Base-by-base conservation (phyloP, 495 filamentous ascomycete species). In the Glarea lozoyensis region DNA sequence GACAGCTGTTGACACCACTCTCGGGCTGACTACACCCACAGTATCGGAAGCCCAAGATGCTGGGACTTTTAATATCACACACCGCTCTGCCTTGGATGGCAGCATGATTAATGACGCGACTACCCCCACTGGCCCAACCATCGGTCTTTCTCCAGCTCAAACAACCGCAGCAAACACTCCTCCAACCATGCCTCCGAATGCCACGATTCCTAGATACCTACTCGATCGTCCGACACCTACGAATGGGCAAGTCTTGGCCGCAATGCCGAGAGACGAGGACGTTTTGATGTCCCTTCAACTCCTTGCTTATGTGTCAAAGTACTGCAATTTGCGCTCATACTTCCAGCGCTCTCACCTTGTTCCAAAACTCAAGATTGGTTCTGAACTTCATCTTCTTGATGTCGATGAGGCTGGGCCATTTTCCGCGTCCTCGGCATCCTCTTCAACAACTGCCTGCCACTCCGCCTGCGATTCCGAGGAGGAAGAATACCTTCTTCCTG, bases 251-350 rank as follows among this genome's bases (percentile, higher is more conserved):
- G 78, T 89, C 43, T 57, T 93, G 25, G 84, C 86, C 20, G 81
- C 86, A 17, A 93, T 94, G 81, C 92, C 92, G 15, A 78, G 92
- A 27, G 92, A 97, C 50, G 92, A 98, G 56, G 92, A 98, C 56
- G 92, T 98, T 12, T 66, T 98, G 49, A 94, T 96, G 88, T 95
- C 92, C 0, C 72, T 98, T n/a, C 92, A 98, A 63, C 77, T 98
- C 6, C 75, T 98, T 20, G 92, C 92, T 2, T 98, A 98, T 56
- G 88, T 98, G 43, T 95, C 89, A 22, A 98, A 98, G 62, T 98
- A 98, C 62, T 96, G 92, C 75, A 88, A 94, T 53, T 75, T 98
- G 25, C 77, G 92, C 11, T 79, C 85, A 16, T 98, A 94, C 61
- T 98, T 98, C 61, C 90, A 98, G 60, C 71, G 82, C 54, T 90